These are phyloP conservation scores for Blastomyces gilchristii DNA, from an alignment of 2,329 filamentous ascomycete genomes.

Conservation along the genomic window DNA sequence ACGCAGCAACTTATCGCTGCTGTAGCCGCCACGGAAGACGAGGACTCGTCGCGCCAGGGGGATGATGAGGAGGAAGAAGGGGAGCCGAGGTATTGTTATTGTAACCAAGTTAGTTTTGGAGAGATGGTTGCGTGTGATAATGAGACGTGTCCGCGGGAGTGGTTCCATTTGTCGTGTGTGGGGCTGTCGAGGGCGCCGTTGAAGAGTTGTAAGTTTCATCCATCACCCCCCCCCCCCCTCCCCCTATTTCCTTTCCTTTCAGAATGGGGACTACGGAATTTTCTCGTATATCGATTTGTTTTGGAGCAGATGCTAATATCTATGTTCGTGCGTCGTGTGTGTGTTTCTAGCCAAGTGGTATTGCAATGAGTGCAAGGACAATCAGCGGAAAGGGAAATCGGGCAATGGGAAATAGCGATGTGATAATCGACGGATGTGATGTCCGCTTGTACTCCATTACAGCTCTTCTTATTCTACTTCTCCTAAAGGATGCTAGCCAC, in stretches of 20 bases:
- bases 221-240: not conserved
- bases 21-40: constrained; percentile 30
- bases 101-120: constrained; percentile 68
- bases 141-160: constrained; percentile 61
- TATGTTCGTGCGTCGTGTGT: not conserved
- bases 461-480: not conserved
- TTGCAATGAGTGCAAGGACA: constrained; percentile 66
- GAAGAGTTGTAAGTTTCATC: constrained; percentile 53
- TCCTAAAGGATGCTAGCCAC: not conserved
- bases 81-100: constrained; percentile 69
- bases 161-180: constrained; percentile 77
- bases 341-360: constrained; percentile 62
- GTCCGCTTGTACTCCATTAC: not conserved
- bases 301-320: not conserved
- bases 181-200: constrained; percentile 69
- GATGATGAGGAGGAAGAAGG: constrained; percentile 53
- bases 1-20: constrained; percentile 14
- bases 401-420: constrained; percentile 7
- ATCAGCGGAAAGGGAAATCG: constrained; percentile 36
- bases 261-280: not conserved
- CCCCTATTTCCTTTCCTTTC: constrained; percentile 4
- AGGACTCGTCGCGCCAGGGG: constrained; percentile 30
- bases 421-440: not conserved
- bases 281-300: too few relatives aligned
- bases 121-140: constrained; percentile 78